These are phyloP conservation scores for Emergomyces pasteurianus DNA, from an alignment of 2,329 filamentous ascomycete species.

Conservation along the genomic window DNA sequence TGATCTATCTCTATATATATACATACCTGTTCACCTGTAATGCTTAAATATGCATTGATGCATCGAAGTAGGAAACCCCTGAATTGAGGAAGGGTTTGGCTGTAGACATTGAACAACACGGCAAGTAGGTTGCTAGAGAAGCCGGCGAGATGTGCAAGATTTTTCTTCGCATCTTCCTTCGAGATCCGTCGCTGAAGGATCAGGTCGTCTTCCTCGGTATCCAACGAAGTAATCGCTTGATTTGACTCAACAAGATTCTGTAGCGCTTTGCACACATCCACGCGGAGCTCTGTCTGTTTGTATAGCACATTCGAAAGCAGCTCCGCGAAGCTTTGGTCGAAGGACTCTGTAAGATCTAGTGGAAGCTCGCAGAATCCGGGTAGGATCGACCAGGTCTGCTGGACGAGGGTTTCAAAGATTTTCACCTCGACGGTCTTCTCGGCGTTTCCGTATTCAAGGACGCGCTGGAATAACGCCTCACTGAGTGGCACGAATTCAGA, in stretches of 20 bases:
- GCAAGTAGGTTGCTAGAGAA: slow-evolving; percentile 84
- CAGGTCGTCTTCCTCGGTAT: slow-evolving; percentile 58
- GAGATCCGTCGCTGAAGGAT: slow-evolving; percentile 68
- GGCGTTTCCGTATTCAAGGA: slow-evolving; percentile 66
- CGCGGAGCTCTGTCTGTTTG: slow-evolving; percentile 73
- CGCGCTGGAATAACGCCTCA: slow-evolving; percentile 76
- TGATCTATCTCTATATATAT: slow-evolving; percentile 15
- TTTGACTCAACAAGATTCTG: slow-evolving; percentile 87
- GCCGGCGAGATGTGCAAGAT: slow-evolving; percentile 64
- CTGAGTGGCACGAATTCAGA: slow-evolving; percentile 79
- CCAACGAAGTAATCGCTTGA: slow-evolving; percentile 61
- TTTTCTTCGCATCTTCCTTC: slow-evolving; percentile 62
- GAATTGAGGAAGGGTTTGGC: slow-evolving; percentile 84
- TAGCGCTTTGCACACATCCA: slow-evolving; percentile 76
- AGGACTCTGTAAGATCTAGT: slow-evolving; percentile 60
- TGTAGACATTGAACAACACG: slow-evolving; percentile 98
- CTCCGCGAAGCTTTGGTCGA: slow-evolving; percentile 83
- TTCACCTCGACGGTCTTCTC: slow-evolving; percentile 95
- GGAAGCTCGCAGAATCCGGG: slow-evolving; percentile 93
- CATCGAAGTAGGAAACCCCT: slow-evolving; percentile 84
- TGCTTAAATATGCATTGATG: slow-evolving; percentile 87
- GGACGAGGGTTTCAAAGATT: slow-evolving; percentile 91
- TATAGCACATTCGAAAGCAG: slow-evolving; percentile 85
- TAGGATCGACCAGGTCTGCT: slow-evolving; percentile 87
- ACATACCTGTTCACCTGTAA: slow-evolving; percentile 53